These are phyloP conservation scores for Tephrocybe sp. DNA, from an alignment of 768 basidiomycete genomes.

Conservation along the genomic window DNA sequence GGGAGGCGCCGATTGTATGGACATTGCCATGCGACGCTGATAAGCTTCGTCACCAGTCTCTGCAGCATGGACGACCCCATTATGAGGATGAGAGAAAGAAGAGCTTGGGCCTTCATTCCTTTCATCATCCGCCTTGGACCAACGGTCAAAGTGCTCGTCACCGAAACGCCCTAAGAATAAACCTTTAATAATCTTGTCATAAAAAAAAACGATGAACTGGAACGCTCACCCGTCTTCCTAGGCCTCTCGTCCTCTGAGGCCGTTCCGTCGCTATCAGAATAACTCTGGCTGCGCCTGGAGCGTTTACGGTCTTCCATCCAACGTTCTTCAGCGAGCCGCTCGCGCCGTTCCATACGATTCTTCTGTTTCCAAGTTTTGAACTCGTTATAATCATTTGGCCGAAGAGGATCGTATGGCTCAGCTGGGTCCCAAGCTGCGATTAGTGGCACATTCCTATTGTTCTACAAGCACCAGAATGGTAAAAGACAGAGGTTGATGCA, in stretches of 20 bases:
- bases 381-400: conserved; percentile 88
- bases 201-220: neutral
- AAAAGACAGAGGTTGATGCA: neutral
- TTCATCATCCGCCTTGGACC: conserved; percentile 55
- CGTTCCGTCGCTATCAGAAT: conserved; percentile 64
- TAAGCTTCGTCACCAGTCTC: conserved; percentile 80
- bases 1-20: conserved; percentile 28
- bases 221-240: conserved; percentile 59
- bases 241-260: conserved; percentile 67
- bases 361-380: conserved; percentile 80
- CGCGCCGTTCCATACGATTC: conserved; percentile 71
- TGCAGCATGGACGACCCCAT: conserved; percentile 38
- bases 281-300: conserved; percentile 51
- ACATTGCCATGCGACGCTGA: conserved; percentile 72
- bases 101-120: conserved; percentile 22
- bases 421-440: conserved; percentile 70
- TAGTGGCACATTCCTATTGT: conserved; percentile 50
- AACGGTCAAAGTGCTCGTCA: conserved; percentile 43
- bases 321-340: conserved; percentile 59
- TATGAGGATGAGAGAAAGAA: conserved; percentile 27
- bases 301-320: conserved; percentile 46
- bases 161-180: conserved; percentile 45
- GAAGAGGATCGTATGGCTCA: conserved; percentile 76
- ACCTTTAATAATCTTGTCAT: conserved; percentile 5
- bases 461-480: conserved; percentile 34